Conservation (phyloP, 2,329 filamentous ascomycete genomes). For the Diplodia corticola region DNA sequence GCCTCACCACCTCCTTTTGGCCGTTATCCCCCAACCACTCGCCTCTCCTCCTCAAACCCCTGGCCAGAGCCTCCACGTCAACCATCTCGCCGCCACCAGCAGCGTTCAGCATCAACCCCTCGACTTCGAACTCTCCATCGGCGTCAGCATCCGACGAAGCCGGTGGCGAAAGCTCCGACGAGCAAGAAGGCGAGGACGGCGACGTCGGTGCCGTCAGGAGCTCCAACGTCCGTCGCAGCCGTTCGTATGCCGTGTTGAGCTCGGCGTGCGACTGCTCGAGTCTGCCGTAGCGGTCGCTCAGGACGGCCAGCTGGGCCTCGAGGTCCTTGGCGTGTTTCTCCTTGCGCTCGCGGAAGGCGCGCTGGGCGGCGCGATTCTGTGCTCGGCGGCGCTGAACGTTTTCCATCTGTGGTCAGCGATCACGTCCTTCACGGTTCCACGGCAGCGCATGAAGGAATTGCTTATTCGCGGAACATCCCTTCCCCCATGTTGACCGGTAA, state of each 20-base stretch:
- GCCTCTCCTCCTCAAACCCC: neutral
- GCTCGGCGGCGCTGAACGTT: conserved; percentile 54
- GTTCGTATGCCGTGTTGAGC: conserved; percentile 42
- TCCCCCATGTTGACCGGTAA: neutral
- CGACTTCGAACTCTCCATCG: neutral
- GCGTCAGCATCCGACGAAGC: neutral
- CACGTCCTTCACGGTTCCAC: neutral
- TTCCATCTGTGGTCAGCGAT: neutral
- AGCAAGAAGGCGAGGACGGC: neutral
- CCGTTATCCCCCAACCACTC: neutral
- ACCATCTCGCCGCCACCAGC: neutral
- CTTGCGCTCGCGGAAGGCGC: conserved; percentile 63
- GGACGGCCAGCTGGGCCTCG: conserved; percentile 56
- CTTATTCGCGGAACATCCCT: neutral
- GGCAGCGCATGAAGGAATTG: neutral
- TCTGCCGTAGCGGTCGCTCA: conserved; percentile 57
- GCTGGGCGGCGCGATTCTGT: conserved; percentile 62
- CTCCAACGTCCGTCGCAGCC: conserved; percentile 32
- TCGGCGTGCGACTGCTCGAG: conserved; percentile 56
- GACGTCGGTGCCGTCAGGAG: neutral
- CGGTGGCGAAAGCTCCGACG: neutral
- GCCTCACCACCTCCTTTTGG: neutral
- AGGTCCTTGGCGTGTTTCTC: conserved; percentile 66
- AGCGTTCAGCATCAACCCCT: neutral
- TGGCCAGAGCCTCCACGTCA: neutral